Percentiles rank a stretch among this genome's conserved stretches.
Conservation (phyloP, 371 early-diverging fungal species). For the Apophysomyces ossiformis region DNA sequence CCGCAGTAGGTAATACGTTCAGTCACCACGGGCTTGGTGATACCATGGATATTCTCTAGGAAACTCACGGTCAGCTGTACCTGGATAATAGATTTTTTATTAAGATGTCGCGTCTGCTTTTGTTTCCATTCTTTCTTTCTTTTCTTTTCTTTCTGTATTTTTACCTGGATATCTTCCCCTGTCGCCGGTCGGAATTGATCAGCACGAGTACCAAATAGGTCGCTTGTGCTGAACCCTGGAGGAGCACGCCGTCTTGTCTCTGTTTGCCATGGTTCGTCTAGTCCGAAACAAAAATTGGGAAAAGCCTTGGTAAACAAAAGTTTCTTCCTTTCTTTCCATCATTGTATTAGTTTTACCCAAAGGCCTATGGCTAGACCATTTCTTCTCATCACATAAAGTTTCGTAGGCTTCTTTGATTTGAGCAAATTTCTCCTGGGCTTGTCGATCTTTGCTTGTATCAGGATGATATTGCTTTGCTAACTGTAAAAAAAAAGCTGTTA, state of each 20-base stretch:
- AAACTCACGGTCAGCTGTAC: constrained; percentile 68
- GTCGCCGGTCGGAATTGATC: constrained; percentile 27
- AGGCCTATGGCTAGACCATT: background rate
- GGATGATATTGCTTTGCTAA: constrained; percentile 96
- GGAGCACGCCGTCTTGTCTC: background rate
- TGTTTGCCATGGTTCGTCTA: background rate
- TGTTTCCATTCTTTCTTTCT: background rate
- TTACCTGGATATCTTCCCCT: constrained; percentile 58
- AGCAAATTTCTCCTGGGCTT: constrained; percentile 91
- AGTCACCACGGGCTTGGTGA: constrained; percentile 63
- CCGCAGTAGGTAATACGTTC: constrained; percentile 69
- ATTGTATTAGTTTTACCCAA: background rate
- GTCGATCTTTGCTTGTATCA: constrained; percentile 90
- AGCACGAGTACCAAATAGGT: constrained; percentile 59
- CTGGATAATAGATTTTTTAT: background rate
- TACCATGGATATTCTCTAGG: constrained; percentile 89
- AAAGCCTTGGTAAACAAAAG: background rate
- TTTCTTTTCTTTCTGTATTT: background rate
- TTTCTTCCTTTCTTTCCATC: background rate
- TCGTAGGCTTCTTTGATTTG: constrained; percentile 97
- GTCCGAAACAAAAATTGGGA: too few species aligned
- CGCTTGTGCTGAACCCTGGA: constrained; percentile 64
- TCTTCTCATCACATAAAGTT: constrained; percentile 90
- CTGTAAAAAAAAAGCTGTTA: constrained; percentile 31
- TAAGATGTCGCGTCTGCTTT: too few species aligned